A percentile compares a stretch with the other conserved stretches of the same genome.
Conservation (phyloP, 106 monocot genomes). For the Agapanthus africanus region DNA sequence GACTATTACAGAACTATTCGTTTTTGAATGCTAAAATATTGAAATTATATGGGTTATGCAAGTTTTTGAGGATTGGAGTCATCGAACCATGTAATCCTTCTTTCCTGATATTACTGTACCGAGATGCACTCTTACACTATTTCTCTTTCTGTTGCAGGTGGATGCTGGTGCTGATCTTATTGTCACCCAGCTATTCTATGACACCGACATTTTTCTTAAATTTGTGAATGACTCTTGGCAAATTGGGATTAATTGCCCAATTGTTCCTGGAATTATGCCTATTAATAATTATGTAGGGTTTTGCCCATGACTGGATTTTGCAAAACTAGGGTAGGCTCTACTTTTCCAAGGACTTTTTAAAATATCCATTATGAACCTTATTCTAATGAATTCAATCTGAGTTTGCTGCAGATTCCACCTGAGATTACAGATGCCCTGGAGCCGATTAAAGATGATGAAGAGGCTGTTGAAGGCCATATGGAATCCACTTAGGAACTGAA, state of each 20-base stretch:
- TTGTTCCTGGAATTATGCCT: constrained; percentile 90
- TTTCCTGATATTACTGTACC: too few species aligned
- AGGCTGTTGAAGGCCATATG: constrained; percentile 86
- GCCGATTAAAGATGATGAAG: constrained; percentile 90
- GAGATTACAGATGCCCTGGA: constrained; percentile 76
- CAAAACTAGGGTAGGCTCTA: constrained; percentile 63
- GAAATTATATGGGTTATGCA: too few species aligned
- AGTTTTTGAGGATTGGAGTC: too few species aligned
- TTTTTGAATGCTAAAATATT: too few species aligned
- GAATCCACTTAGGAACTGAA: constrained; percentile 89
- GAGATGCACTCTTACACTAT: too few species aligned
- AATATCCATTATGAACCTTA: too few species aligned
- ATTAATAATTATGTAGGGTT: constrained; percentile 89
- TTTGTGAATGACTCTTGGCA: constrained; percentile 86
- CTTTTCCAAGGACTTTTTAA: too few species aligned
- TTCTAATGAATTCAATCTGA: too few species aligned
- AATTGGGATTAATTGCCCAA: constrained; percentile 84
- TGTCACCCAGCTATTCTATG: constrained; percentile 78
- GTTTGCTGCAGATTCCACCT: constrained; percentile 58
- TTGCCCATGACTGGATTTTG: constrained; percentile 79
- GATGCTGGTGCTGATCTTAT: constrained; percentile 94
- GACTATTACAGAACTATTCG: too few species aligned
- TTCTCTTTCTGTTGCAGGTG: too few species aligned
- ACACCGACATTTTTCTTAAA: constrained; percentile 74
- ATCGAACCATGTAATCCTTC: too few species aligned